Evolutionary conservation across 164 flowering plant genomes (phyloP), one percentile per base, ranked within the genome.

Genomic region (Liriodendron chinense): DNA sequence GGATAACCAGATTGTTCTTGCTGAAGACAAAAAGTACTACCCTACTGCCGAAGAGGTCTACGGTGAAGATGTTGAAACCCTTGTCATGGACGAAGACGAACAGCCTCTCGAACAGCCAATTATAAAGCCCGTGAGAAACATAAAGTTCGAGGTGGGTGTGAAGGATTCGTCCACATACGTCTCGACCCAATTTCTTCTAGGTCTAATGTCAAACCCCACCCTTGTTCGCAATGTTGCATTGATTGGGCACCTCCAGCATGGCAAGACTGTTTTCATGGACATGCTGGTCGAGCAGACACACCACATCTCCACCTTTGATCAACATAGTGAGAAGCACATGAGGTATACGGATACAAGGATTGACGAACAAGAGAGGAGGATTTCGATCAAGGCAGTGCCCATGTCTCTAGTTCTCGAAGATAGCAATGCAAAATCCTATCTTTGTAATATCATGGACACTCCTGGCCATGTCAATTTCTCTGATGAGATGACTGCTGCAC

Each of bases 271-370:
- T 14, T 93, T 96, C 75, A 93, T 96, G 99, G 99, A 96, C 81
- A 96, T 96, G 99, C 74, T 96, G 82, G 89, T 96, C 70, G 99
- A 96, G 85, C 99, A 96, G 82, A 96, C 99, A 1, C 99, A 96
- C 74, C 92, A 86, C 65, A 88, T 91, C 59, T 85, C 92, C 0
- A 94, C 99, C 1, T 96, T 96, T 79, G 96, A 93, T 83, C 62
- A 80, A 14, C 80, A 89, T 18, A 92, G 93, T 78, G 99, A 96
- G 90, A 94, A 90, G 84, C 99, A 94, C 76, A 90, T 91, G 94
- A 89, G 98, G 78, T 96, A 96, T 79, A 96, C 99, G 0, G 99
- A 96, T 80, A 96, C 99, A 0, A 89, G 99, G 83, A 85, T 96
- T 72, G 99, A 96, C 83, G 99, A 96, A 83, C 99, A 96, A 69